Conservation (phyloP, 352 stramenopile genomes). For the Pythium vanterpoolii region DNA sequence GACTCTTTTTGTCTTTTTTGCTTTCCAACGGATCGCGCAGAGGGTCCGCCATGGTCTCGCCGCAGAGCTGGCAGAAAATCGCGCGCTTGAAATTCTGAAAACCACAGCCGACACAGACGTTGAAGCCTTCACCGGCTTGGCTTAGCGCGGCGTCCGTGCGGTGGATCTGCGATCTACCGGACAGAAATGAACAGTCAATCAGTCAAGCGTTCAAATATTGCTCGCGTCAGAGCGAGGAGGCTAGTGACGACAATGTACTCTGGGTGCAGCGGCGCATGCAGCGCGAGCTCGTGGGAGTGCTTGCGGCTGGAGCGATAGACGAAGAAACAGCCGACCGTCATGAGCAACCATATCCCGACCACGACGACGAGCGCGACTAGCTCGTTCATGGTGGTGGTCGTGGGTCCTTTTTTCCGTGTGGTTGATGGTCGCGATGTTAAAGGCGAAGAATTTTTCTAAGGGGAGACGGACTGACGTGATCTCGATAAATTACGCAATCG, state of each 20-base stretch:
- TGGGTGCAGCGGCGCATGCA: constrained; percentile 24
- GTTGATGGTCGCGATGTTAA: background rate
- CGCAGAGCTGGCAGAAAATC: constrained; percentile 39
- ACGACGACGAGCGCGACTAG: constrained; percentile 12
- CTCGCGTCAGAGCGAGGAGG: background rate
- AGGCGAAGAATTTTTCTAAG: background rate
- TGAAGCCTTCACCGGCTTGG: constrained; percentile 38
- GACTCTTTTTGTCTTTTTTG: constrained; percentile 18
- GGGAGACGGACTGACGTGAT: background rate
- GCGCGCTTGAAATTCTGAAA: constrained; percentile 48
- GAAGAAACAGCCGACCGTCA: constrained; percentile 14
- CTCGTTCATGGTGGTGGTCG: constrained; percentile 15
- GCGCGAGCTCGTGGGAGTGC: constrained; percentile 12
- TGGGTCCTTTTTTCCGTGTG: too few relatives aligned
- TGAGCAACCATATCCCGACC: constrained; percentile 16
- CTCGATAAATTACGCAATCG: background rate
- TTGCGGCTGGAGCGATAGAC: constrained; percentile 8
- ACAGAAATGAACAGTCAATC: background rate
- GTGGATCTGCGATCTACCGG: constrained; percentile 22
- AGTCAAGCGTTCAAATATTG: background rate
- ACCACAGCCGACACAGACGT: constrained; percentile 30
- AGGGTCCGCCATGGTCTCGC: constrained; percentile 19
- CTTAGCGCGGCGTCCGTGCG: constrained; percentile 36
- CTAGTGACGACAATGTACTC: too few relatives aligned
- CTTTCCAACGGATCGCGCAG: constrained; percentile 14